phyloP scores from a whole-genome alignment of 2,329 filamentous ascomycete genomes.

The Aspergillus viridinutans region DNA sequence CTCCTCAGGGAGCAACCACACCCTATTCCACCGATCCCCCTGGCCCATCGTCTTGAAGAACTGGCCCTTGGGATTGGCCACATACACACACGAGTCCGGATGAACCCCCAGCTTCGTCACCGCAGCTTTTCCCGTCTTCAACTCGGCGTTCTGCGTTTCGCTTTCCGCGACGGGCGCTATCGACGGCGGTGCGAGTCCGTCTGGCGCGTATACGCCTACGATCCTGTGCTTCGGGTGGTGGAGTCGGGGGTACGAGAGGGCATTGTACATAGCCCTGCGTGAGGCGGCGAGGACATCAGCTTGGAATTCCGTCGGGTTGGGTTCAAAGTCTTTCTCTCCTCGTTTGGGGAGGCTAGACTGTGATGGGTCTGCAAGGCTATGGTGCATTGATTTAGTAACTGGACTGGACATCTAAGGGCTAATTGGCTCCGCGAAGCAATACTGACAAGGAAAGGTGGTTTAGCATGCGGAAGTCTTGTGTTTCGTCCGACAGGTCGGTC shows the following conservation, averaged over 20 bases:
- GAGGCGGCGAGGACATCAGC: constrained; percentile 73
- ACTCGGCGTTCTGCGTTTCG: constrained; percentile 8
- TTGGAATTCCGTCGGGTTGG: constrained; percentile 81
- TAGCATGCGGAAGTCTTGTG: constrained; percentile 80
- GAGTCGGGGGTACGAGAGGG: constrained; percentile 70
- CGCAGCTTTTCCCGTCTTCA: constrained; percentile 6
- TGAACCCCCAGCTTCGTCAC: constrained; percentile 19
- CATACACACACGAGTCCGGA: constrained; percentile 50
- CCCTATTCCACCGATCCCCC: constrained; percentile 57
- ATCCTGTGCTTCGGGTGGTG: constrained; percentile 65
- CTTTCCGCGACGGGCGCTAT: constrained; percentile 4
- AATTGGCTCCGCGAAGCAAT: not conserved
- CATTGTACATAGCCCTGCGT: constrained; percentile 82
- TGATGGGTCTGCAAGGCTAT: constrained; percentile 30
- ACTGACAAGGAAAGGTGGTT: constrained; percentile 50
- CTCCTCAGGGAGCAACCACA: constrained; percentile 90
- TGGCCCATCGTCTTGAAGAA: constrained; percentile 73
- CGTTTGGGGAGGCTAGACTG: constrained; percentile 67
- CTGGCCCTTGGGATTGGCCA: constrained; percentile 69
- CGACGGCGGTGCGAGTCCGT: constrained; percentile 35
- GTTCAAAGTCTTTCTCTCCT: constrained; percentile 96
- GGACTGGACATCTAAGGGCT: not conserved
- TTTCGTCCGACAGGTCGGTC: constrained; percentile 68
- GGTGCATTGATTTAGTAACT: constrained; percentile 1
- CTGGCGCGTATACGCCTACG: constrained; percentile 70